Evolutionary conservation across 306 rosid genomes (phyloP), one percentile per base, ranked within the genome.

Genomic region (Arachis hypogaea): DNA sequence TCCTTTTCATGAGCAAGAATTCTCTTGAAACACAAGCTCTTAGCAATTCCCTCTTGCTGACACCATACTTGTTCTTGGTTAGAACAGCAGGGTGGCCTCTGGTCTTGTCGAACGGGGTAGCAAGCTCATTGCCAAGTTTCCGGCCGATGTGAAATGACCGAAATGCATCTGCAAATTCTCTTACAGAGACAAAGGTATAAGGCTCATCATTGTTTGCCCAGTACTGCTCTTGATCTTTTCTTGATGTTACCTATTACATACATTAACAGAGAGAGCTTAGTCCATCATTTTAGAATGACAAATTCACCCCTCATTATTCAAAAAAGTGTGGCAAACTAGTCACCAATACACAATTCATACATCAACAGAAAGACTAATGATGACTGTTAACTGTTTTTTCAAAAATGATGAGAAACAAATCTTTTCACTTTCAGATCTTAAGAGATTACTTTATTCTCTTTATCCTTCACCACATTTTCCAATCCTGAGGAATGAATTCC

Each of bases 141-240:
- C 78, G 71, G 62, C 96, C 98, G 30, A 86, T 42, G 73, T 85
- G 87, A 75, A 91, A 93, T 12, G 89, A 84, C 67, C 86, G 92
- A 81, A 93, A 93, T 65, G 94, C 90, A 63, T 91, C 87, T 33
- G 82, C 65, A 57, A 91, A 91, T 68, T 93, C 92, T 33, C 66
- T 80, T 18, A 85, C 94, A 36, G 86, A 75, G 74, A 91, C 51
- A 58, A 85, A 93, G 68, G 61, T 77, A 63, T 89, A 88, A 30
- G 97, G 88, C 69, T 87, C 83, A 76, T 89, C 90, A 81, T 65
- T 80, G 40, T 72, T 74, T 73, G 75, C 78, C 97, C 98, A 93
- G 46, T 89, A 93, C 72, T 89, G 98, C 69, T 86, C 98, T 81
- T 93, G 97, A 68, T 91, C 98, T 80, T 93, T 93, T 71, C 85